Evolutionary conservation across 257 asterid species (phyloP), one percentile per base, ranked within the genome.

Genomic region (Ajuga chamaepitys): DNA sequence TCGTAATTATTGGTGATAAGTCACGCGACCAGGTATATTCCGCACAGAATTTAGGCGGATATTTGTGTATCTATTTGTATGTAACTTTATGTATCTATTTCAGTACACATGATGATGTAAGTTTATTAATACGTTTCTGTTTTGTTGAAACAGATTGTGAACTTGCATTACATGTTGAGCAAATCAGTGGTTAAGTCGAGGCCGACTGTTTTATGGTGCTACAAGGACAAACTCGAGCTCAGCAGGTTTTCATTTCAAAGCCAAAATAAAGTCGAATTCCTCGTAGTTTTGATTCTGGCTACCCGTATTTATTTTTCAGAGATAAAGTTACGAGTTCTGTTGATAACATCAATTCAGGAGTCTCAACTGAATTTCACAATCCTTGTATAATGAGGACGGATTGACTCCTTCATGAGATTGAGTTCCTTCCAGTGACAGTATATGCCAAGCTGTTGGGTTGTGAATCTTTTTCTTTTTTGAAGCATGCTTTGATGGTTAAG

Each of bases 171-270:
- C 17, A 82, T 94, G 88, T 70, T 90, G 70, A 77, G 82, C 56
- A 85, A 94, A 62, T 83, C 97, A 4, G 79, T 78, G 72, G 88
- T 71, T 25, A 88, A 83, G 81, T 68, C 96, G 4, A 77, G 85
- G 66, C 99, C 97, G 22, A 80, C 54, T 6, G 99, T 88, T 67
- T 68, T 94, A 48, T 94, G 99, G 99, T 94, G 99, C 80, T 94
- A 90, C 79, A 88, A 75, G 87, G 95, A 94, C 67, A 85, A 94
- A 66, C 96, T 90, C 25, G 95, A 94, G 48, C 81, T 94, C 18
- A 93, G 98, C 91, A 89, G 98, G 98, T 91, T 37, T 40, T 9
- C 16, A 20, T 22, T 22, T 20, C 4, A 34, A 25, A 20, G 21
- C 13, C 24, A 10, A 1, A 13, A 62, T 21, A 2, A 10, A 28